These are phyloP conservation scores for Fusarium miscanthi DNA, from an alignment of 2,329 filamentous ascomycete genomes.

Conservation along the genomic window DNA sequence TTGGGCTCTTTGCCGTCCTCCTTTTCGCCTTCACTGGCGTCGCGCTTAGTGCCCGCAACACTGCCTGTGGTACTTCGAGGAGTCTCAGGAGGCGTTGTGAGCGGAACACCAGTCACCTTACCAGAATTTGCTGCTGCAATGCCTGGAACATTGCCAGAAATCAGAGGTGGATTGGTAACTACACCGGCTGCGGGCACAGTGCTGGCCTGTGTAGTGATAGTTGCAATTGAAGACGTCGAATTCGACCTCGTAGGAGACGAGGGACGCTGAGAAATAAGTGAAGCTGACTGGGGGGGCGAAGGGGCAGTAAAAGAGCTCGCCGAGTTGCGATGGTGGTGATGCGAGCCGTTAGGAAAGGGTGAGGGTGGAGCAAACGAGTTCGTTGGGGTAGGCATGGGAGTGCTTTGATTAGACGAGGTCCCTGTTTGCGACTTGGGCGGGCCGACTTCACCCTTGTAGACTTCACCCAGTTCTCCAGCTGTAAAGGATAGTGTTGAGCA, in stretches of 20 bases:
- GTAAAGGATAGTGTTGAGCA: slow-evolving; percentile 91
- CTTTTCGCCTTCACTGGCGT: slow-evolving; percentile 66
- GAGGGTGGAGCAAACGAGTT: slow-evolving; percentile 70
- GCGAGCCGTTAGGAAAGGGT: slow-evolving; percentile 61
- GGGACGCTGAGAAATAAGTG: slow-evolving; percentile 72
- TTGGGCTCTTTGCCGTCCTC: slow-evolving; percentile 68
- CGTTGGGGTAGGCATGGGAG: slow-evolving; percentile 78
- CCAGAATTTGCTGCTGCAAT: slow-evolving; percentile 79
- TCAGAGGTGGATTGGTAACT: slow-evolving; percentile 81
- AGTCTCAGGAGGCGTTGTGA: slow-evolving; percentile 92
- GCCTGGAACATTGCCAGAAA: slow-evolving; percentile 79
- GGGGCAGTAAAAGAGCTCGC: slow-evolving; percentile 67
- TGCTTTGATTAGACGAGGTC: slow-evolving; percentile 69
- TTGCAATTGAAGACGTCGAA: slow-evolving; percentile 82
- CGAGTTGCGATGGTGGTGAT: slow-evolving; percentile 69
- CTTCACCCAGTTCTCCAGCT: slow-evolving; percentile 84
- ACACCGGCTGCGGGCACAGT: slow-evolving; percentile 61
- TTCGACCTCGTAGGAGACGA: slow-evolving; percentile 87
- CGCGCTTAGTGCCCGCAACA: slow-evolving; percentile 63
- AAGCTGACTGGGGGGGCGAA: slow-evolving; percentile 65
- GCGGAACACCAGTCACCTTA: slow-evolving; percentile 72
- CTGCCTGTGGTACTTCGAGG: slow-evolving; percentile 61
- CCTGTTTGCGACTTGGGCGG: slow-evolving; percentile 58
- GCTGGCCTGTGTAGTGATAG: slow-evolving; percentile 74
- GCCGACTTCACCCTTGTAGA: slow-evolving; percentile 77